Evolutionary conservation across 2,329 filamentous ascomycete species (phyloP), one percentile per base, ranked within the genome.

Genomic region (Clonostachys sp.): DNA sequence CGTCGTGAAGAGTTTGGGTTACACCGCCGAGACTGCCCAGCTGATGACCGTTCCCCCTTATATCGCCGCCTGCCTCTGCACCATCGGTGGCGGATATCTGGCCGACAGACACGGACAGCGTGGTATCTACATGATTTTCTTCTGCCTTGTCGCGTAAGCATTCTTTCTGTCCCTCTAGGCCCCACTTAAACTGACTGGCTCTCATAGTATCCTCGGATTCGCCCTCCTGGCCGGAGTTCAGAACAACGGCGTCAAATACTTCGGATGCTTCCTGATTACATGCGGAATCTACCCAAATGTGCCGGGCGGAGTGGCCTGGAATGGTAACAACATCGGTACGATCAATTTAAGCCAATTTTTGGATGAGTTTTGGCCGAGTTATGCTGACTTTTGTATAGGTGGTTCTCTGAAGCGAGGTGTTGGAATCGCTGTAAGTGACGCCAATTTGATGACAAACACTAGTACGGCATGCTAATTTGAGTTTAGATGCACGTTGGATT

Each of bases 291-390:
- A 81, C 60, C 73, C 76, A 34, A 75, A 78, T 51, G 74, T 80
- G 4, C 77, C 79, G 7, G 70, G 78, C 34, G 74, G 73, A 40
- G 68, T 81, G 47, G 75, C 78, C 30, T 82, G 78, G 78, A 80
- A 80, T 48, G 73, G 72, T n/a, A 78, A 77, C 59, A 81, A 81
- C 54, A 77, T 81, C 44, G 75, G 74, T 3, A 24, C 24, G 24
- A 24, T 24, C 24, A 8, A 24, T 8, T 8, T 24, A 8, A 24
- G 24, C 24, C 24, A 24, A 24, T 24, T 24, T 24, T 24, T 24
- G 24, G 24, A 24, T 24, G 24, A 24, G 24, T 24, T 24, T 24
- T 24, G 24, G 24, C 6, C 6, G 24, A 30, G 24, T 30, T 30
- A 30, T 30, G 24, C 24, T 30, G 4, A 30, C 6, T 30, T 30